These are phyloP conservation scores for Cordia subcordata DNA, from an alignment of 257 asterid species.

Conservation along the genomic window DNA sequence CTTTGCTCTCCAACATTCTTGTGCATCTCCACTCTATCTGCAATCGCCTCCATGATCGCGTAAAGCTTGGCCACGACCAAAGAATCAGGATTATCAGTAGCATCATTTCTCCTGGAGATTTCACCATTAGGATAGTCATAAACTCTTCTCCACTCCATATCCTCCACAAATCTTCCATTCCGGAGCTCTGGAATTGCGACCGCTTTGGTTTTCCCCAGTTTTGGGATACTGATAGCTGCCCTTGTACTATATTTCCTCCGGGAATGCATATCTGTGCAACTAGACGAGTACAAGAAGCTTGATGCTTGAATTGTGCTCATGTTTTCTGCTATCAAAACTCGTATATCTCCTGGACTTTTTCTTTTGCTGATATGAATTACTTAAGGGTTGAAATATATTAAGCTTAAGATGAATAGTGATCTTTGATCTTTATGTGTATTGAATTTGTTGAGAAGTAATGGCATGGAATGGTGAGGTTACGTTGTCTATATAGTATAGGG, in stretches of 20 bases:
- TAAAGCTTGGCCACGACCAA: slow-evolving; percentile 19
- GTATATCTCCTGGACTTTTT: too few species aligned
- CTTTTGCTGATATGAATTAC: too few species aligned
- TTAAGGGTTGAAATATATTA: too few species aligned
- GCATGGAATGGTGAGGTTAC: too few species aligned
- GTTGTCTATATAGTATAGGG: too few species aligned
- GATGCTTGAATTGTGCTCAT: slow-evolving; percentile 23
- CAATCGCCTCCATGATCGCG: slow-evolving; percentile 26
- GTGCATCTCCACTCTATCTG: slow-evolving; percentile 36
- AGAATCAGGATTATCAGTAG: not conserved
- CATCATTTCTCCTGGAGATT: not conserved
- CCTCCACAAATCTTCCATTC: slow-evolving; percentile 5
- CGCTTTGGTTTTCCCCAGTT: not conserved
- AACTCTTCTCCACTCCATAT: not conserved
- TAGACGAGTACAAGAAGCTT: not conserved
- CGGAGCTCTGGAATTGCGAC: slow-evolving; percentile 12
- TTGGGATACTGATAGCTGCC: slow-evolving; percentile 16
- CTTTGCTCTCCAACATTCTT: slow-evolving; percentile 34
- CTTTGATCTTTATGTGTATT: too few species aligned
- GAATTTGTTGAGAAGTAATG: too few species aligned
- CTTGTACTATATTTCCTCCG: not conserved
- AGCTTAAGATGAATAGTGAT: too few species aligned
- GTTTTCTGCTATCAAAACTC: too few species aligned
- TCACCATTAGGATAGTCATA: not conserved
- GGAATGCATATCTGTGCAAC: not conserved